Evolutionary conservation across 352 stramenopile species (phyloP).

Genomic region (Thalassiosira hispida): DNA sequence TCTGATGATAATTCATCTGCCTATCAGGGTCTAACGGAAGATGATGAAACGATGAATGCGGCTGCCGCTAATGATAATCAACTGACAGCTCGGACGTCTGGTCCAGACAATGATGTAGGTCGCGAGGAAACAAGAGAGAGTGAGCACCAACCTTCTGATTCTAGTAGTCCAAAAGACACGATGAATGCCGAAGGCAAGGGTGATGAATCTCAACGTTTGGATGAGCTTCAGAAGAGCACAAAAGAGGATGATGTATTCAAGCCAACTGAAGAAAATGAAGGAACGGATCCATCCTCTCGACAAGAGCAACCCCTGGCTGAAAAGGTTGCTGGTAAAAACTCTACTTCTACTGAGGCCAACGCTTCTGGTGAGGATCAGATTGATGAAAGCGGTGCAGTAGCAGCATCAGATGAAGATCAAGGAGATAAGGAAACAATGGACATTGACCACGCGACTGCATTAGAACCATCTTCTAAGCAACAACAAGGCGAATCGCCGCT

Average conservation of each 20-base stretch:
- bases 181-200: neutral
- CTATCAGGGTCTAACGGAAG: conserved; percentile 9
- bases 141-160: neutral
- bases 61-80: neutral
- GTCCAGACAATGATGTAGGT: neutral
- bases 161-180: neutral
- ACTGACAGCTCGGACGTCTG: neutral
- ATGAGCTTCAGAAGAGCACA: neutral
- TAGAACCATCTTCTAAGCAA: neutral
- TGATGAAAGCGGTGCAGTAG: neutral
- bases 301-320: neutral
- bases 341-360: neutral
- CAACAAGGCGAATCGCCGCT: neutral
- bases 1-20: conserved; percentile 8
- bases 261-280: neutral
- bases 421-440: neutral
- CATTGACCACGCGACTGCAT: neutral
- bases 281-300: neutral
- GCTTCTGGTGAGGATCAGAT: neutral
- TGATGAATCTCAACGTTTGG: no score
- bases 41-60: neutral
- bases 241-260: conserved; percentile 1
- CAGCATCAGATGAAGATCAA: neutral
- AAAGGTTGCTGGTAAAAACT: neutral
- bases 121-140: neutral